Base-by-base conservation (phyloP, 129 eudicot genomes). In the Lactuca sativa region DNA sequence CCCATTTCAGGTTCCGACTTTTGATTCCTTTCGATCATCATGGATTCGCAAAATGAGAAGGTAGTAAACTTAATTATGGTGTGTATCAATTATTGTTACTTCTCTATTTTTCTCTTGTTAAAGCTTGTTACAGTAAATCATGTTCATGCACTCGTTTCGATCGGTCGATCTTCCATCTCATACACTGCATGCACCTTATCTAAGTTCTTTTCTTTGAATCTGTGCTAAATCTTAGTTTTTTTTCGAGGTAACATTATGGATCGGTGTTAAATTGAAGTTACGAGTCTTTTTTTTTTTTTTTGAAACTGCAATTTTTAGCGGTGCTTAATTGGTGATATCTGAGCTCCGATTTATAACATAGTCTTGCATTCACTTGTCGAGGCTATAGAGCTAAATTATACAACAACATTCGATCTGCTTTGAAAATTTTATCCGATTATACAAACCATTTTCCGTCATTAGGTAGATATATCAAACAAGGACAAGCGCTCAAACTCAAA, bases 361-460 rank as follows among this genome's bases (percentile, higher is more conserved):
- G 93, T 85, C 53, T 64, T 95, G 89, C 91, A 85, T 80, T 85
- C 99, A 25, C 97, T 90, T 62, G 84, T 95, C 56, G 85, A 83
- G 79, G 89, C 87, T 66, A 69, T 80, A 41, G 89, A 95, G 81
- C 96, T 86, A 79, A 59, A 25, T 25, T 25, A 25, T 25, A 25
- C 30, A 25, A 25, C 30, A 0, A 25, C 30, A 25, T 25, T 25
- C 21, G 21, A 21, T 21, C 30, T 25, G 30, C 30, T 25, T 25
- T 25, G 30, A 25, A 25, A 25, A 25, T 25, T 25, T 25, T 25
- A 25, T 25, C 30, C 30, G 30, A 25, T 25, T 25, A 25, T 25
- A 25, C 30, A 25, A 25, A 25, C 30, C 30, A 25, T 25, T 25
- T 25, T 25, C 30, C 30, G 30, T 25, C 30, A 25, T 25, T 1